A percentile compares a stretch with the other conserved stretches of the same genome.
Evolutionary conservation across 129 eudicot species (phyloP).

Genomic region (Silybum marianum): DNA sequence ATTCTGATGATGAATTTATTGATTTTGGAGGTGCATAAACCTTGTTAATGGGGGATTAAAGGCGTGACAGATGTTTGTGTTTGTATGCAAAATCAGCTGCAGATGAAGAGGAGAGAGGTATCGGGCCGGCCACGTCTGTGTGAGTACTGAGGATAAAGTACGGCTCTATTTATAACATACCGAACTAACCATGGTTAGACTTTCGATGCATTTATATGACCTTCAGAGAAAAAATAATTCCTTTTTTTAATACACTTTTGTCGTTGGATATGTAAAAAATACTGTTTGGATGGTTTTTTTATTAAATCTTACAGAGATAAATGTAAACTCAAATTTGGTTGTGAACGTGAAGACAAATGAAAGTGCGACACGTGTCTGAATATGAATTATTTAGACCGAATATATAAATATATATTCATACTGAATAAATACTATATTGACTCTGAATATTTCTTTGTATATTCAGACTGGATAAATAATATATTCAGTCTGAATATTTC

Average conservation of each 20-base stretch:
- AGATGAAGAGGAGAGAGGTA: conserved; percentile 7
- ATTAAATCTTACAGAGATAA: too few species aligned
- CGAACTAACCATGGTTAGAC: conserved; percentile 28
- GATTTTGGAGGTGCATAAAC: conserved; percentile 18
- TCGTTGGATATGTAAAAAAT: too few species aligned
- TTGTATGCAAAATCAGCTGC: conserved; percentile 22
- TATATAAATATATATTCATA: too few species aligned
- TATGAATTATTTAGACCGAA: too few species aligned
- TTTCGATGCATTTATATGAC: not conserved
- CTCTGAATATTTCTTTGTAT: too few species aligned
- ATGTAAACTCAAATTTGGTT: too few species aligned
- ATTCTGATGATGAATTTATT: not conserved
- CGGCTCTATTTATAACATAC: conserved; percentile 32
- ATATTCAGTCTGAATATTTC: too few species aligned
- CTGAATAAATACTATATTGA: too few species aligned
- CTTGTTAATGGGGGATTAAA: conserved; percentile 23
- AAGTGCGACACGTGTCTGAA: too few species aligned
- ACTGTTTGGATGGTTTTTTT: too few species aligned
- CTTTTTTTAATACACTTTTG: not conserved
- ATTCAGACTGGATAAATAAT: too few species aligned
- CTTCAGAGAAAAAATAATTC: not conserved
- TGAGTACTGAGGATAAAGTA: conserved; percentile 21
- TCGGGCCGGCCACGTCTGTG: conserved; percentile 10
- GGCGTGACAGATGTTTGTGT: conserved; percentile 4
- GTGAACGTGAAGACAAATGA: too few species aligned